These are phyloP conservation scores for Globisporangium camurandrum DNA, from an alignment of 352 stramenopile species.

Conservation along the genomic window DNA sequence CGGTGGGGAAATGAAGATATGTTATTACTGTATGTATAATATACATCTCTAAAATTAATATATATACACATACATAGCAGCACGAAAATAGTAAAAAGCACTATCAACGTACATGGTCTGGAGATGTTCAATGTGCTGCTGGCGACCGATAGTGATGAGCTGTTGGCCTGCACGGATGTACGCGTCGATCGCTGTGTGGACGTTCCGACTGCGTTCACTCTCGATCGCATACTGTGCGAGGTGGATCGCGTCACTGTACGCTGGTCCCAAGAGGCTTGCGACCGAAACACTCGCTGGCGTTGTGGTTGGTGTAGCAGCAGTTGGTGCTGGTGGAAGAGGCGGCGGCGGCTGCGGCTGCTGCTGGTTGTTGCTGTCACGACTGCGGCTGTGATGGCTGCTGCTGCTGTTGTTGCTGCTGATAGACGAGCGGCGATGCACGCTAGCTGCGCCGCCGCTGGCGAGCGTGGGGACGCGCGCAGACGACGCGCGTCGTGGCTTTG, in stretches of 20 bases:
- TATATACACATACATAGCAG: not conserved
- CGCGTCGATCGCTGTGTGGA: conserved; percentile 58
- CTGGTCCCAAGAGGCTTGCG: conserved; percentile 34
- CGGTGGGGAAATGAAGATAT: no score
- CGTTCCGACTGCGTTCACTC: conserved; percentile 49
- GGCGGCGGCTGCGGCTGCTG: not conserved
- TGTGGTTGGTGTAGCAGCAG: conserved; percentile 2
- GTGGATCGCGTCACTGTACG: conserved; percentile 53
- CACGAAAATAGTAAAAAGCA: not conserved
- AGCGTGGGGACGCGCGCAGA: not conserved
- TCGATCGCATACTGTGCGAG: conserved; percentile 65
- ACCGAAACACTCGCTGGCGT: conserved; percentile 17
- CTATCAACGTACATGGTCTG: conserved; percentile 49
- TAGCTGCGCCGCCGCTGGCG: conserved; percentile 1
- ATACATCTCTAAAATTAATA: no score
- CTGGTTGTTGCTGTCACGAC: not conserved
- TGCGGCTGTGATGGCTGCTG: conserved; percentile 2
- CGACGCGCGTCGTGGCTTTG: conserved; percentile 5
- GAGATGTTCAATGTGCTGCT: conserved; percentile 47
- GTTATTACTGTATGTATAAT: no score
- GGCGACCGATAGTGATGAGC: conserved; percentile 57
- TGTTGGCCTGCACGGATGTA: conserved; percentile 65
- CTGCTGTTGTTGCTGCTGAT: conserved; percentile 1
- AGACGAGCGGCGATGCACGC: conserved; percentile 1
- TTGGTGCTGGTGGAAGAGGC: not conserved